Base-by-base conservation (phyloP, 371 early-diverging fungal species). In the Mortierella sp. region DNA sequence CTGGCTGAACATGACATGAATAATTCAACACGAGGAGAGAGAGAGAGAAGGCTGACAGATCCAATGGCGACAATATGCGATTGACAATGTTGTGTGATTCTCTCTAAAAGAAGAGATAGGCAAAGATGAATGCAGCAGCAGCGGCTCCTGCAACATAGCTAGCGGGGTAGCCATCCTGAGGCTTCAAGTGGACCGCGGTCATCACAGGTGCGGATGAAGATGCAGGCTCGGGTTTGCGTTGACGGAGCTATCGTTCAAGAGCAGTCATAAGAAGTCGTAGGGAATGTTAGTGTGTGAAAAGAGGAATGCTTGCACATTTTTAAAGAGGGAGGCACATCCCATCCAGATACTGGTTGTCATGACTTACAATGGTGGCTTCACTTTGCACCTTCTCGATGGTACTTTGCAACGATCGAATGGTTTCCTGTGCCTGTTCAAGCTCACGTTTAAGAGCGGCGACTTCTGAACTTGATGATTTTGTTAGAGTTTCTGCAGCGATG, bases 141-240 rank as follows among this genome's bases (percentile, higher is more conserved):
- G 83, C 82, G 3, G 84, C 82, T 23, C 72, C 73, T n/a, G 71
- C 67, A 14, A 86, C 82, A 24, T 83, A 81, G 43, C 80, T 82
- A 19, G 81, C 63, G 30, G 84, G 86, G 53, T 84, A 86, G 7
- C 87, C 86, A 52, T 86, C 87, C 27, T 78, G 62, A 27, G 79
- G 82, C 52, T 83, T 82, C 68, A 85, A 79, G 30, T 85, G 67
- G 23, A 82, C 81, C n/a, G 86, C 84, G 46, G 87, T 76, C 69
- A 84, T 83, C 53, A 64, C 59, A 26, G 70, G 64, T 28, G 69
- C 58, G 16, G 71, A 62, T 9, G 70, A 46, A 27, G 65, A 54
- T 59, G 55, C 59, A 46, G 65, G 3, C 7, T 70, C 67, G 19
- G 72, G 58, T 45, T 60, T 62, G 61, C 72, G 72, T 52, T 79